These are phyloP conservation scores for Stevia rebaudiana DNA, from an alignment of 140 eudicot species.

Conservation along the genomic window DNA sequence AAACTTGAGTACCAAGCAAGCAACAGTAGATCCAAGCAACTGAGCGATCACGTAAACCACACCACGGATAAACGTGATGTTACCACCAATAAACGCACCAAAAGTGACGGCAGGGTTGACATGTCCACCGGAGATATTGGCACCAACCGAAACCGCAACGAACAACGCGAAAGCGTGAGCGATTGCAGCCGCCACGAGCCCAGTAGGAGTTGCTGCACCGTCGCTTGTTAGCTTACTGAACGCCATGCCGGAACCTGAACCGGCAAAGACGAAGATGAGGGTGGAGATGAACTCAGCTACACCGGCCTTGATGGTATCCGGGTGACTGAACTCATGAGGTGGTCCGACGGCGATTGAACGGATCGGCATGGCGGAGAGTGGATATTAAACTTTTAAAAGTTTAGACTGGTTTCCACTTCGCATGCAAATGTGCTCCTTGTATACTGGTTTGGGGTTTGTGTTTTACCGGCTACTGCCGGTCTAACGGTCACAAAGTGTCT, in stretches of 20 bases:
- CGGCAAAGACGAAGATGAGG: constrained; percentile 43
- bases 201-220: constrained; percentile 39
- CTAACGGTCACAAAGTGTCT: constrained; percentile 16
- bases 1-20: constrained; percentile 59
- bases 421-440: constrained; percentile 30
- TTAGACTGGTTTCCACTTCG: constrained; percentile 6
- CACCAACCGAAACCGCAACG: constrained; percentile 48
- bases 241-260: constrained; percentile 63
- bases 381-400: neutral
- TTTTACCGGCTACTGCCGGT: constrained; percentile 36
- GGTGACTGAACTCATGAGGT: constrained; percentile 31
- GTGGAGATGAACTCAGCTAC: constrained; percentile 57
- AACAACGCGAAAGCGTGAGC: constrained; percentile 49
- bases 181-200: constrained; percentile 39
- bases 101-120: constrained; percentile 52
- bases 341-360: constrained; percentile 39
- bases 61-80: constrained; percentile 43
- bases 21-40: constrained; percentile 54
- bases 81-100: constrained; percentile 54
- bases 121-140: constrained; percentile 61
- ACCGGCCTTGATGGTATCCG: constrained; percentile 49
- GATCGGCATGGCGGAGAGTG: constrained; percentile 39
- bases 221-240: constrained; percentile 36
- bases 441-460: constrained; percentile 11
- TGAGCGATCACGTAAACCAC: constrained; percentile 46